A percentile compares a stretch with the other conserved stretches of the same genome.
Evolutionary conservation across 1,284 basidiomycete genomes (phyloP).

Genomic region (Ceraceosorus bombacis): DNA sequence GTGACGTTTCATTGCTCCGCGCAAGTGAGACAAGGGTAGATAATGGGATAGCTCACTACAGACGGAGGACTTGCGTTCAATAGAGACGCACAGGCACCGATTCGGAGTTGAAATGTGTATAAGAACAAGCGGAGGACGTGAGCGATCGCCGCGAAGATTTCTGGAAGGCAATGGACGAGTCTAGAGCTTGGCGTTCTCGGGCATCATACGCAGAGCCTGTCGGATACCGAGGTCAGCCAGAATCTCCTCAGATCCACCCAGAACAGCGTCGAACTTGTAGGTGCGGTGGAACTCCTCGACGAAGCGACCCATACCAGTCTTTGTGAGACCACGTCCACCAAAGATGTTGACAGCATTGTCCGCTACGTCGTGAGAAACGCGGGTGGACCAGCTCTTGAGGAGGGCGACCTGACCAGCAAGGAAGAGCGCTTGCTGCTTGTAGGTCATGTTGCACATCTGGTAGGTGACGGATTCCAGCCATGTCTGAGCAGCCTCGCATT

Average conservation of each 20-base stretch:
- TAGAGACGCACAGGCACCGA: too few relatives aligned
- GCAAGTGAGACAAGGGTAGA: too few relatives aligned
- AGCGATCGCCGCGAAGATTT: too few relatives aligned
- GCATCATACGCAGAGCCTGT: constrained; percentile 49
- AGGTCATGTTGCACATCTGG: constrained; percentile 73
- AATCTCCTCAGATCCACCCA: constrained; percentile 50
- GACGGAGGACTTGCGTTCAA: too few relatives aligned
- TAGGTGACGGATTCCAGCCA: constrained; percentile 85
- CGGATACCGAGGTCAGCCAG: constrained; percentile 55
- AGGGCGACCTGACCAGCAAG: constrained; percentile 64
- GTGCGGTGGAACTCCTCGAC: constrained; percentile 54
- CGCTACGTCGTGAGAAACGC: constrained; percentile 54
- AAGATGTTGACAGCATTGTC: constrained; percentile 68
- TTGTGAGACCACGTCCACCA: constrained; percentile 63
- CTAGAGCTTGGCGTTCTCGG: constrained; percentile 31
- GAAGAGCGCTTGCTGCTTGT: constrained; percentile 62
- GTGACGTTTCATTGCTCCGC: too few relatives aligned
- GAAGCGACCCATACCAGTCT: constrained; percentile 57
- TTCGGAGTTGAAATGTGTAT: too few relatives aligned
- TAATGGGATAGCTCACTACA: too few relatives aligned
- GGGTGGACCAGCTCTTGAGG: constrained; percentile 56
- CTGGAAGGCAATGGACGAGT: too few relatives aligned
- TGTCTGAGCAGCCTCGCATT: constrained; percentile 70
- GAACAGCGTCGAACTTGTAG: constrained; percentile 64
- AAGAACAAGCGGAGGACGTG: too few relatives aligned